A percentile compares a stretch with the other conserved stretches of the same genome.
Conservation (phyloP, 1,139 yeast species). For the Zygotorulaspora mrakii region DNA sequence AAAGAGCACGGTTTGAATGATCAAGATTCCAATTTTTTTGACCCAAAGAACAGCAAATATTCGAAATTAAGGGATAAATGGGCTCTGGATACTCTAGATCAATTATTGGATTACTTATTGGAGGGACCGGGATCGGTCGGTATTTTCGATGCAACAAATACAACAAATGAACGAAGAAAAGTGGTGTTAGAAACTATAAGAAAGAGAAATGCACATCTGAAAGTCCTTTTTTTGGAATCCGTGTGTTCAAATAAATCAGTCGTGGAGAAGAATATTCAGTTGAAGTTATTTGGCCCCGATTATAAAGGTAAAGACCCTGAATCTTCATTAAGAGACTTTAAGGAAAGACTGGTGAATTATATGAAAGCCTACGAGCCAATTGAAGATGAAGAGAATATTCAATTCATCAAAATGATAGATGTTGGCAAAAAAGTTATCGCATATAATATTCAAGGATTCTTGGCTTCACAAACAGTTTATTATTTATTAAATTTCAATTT, state of each 20-base stretch:
- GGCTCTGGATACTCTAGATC: conserved; percentile 94
- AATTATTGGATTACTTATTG: conserved; percentile 72
- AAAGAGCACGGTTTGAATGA: conserved; percentile 30
- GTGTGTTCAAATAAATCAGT: conserved; percentile 76
- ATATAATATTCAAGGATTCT: conserved; percentile 83
- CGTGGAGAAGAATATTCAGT: conserved; percentile 74
- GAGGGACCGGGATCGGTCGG: conserved; percentile 88
- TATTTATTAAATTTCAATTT: conserved; percentile 86
- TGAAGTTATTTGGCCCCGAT: conserved; percentile 91
- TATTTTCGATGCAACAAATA: conserved; percentile 91
- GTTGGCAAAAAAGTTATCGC: conserved; percentile 93
- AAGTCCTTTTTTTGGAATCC: conserved; percentile 81
- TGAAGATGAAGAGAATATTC: conserved; percentile 73
- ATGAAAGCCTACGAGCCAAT: conserved; percentile 89
- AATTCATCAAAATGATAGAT: conserved; percentile 91
- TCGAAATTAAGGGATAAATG: conserved; percentile 77
- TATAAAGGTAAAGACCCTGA: conserved; percentile 83
- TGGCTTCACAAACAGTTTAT: conserved; percentile 90
- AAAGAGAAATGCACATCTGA: conserved; percentile 62
- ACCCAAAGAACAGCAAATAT: conserved; percentile 69
- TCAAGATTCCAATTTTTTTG: conserved; percentile 81
- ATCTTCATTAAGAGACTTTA: conserved; percentile 74
- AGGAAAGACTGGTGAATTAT: conserved; percentile 75
- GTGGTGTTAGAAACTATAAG: conserved; percentile 67
- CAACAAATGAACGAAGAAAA: conserved; percentile 69